Base-by-base conservation (phyloP, 768 basidiomycete species). In the Boletus pseudo-olivaceus region DNA sequence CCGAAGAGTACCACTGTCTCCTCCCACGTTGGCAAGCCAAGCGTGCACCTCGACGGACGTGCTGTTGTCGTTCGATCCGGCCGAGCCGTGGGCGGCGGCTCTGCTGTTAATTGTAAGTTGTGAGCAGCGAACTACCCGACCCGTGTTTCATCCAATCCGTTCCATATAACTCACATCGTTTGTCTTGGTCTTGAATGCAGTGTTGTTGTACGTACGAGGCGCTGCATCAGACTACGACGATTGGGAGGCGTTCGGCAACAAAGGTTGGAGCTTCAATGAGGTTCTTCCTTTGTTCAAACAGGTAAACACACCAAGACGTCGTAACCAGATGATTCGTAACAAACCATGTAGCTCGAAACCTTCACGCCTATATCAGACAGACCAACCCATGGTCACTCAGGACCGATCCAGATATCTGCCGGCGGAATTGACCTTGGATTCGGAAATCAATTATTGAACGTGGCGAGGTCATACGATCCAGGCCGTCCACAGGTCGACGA, bases 201-300 rank as follows among this genome's bases (percentile, higher is more conserved):
- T 70, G 60, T 74, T 75, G 63, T 74, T 81, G 74, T 87, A 85
- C 56, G 79, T 76, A 0, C 78, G 85, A 26, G 78, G 82, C 14
- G 67, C 80, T 8, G 79, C 82, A 2, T 85, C 83, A 0, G 86
- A 88, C 62, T 85, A 81, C 45, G 82, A 88, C 57, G 81, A 81
- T 47, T 87, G 85, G 85, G 57, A 40, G 1, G 63, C 72, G 2
- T 66, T 79, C 27, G 73, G 73, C 5, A 85, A 86, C 62, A 67
- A 76, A 1, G 85, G 84, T 2, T 88, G 86, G 86, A 74, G 82
- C 6, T 80, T 81, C 0, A 70, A 74, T 45, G 72, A 81, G 27
- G 62, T 88, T 5, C 77, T 87, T 30, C 84, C 85, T 0, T 68
- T 85, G 14, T 56, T 84, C 29, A 78, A 72, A 57, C 84, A 85